Evolutionary conservation across 495 filamentous ascomycete genomes (phyloP), one percentile per base, ranked within the genome.

Genomic region (Aeminium ludgeri): DNA sequence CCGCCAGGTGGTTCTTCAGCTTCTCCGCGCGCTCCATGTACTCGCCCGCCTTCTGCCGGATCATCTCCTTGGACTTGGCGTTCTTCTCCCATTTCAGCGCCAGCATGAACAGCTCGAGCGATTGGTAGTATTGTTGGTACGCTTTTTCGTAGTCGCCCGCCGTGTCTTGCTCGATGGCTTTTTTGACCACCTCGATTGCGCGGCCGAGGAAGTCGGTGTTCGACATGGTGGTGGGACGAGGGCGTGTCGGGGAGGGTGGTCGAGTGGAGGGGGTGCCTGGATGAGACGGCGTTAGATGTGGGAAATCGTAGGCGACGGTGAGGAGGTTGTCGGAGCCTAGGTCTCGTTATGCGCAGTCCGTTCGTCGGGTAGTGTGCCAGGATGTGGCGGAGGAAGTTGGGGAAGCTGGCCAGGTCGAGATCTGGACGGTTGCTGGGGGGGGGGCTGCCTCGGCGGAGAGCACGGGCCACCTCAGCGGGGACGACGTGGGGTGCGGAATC

Each of bases 1-100:
- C 76, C 30, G 76, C 68, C 31, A 97, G 66, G 57, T 95, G 86
- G 10, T 76, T 73, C 63, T 96, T 96, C 35, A 99, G 70, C 65
- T 95, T 94, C 66, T 96, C 89, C 28, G 89, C 87, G 29, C 89
- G 81, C 59, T 92, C 86, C 82, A 99, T 92, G 68, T 99, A 99
- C 56, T 95, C 86, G 50, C 66, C 80, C 1, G 82, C 78, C 64
- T 96, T 96, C 32, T 75, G 73, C 40, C 86, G 78, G 48, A 99
- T 94, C 74, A 93, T 92, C 59, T 92, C 82, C 65, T 97, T 96
- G 32, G 81, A 84, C 45, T 82, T 85, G 29, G 74, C 72, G 62
- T 94, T 96, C 70, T 96, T 99, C 66, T 95, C 87, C 45, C 36
- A 56, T 51, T 42, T 45, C 12, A 48, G 34, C 11, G 29, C 43